These are phyloP conservation scores for Rhododendron simsii DNA, from an alignment of 148 eudicot species.

Conservation along the genomic window DNA sequence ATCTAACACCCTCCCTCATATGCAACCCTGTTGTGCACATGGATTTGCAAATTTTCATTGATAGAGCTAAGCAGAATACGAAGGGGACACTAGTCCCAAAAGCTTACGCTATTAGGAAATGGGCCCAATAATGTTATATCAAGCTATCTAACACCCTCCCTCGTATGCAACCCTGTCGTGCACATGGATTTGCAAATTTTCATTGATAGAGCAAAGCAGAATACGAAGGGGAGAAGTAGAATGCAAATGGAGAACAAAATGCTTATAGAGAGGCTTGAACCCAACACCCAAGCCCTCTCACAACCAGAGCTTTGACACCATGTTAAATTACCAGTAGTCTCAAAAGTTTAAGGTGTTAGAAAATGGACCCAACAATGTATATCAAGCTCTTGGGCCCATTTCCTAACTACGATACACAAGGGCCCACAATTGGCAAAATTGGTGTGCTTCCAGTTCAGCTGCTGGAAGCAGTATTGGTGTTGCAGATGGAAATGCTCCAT, in stretches of 20 bases:
- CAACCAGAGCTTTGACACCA: background rate
- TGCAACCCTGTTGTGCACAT: background rate
- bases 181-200: background rate
- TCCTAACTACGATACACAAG: constrained; percentile 23
- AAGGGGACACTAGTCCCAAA: background rate
- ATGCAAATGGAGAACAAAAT: background rate
- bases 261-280: background rate
- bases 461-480: constrained; percentile 30
- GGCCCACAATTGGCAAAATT: constrained; percentile 23
- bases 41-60: background rate
- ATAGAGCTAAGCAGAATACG: background rate
- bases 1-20: background rate
- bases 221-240: background rate
- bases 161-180: no score
- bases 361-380: background rate
- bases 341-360: no score
- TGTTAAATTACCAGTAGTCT: background rate
- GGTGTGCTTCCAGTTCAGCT: constrained; percentile 34
- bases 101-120: background rate
- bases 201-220: background rate
- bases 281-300: background rate
- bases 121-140: background rate
- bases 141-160: background rate
- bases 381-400: background rate
- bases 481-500: constrained; percentile 35